A percentile compares a stretch with the other conserved stretches of the same genome.
Evolutionary conservation across 495 filamentous ascomycete genomes (phyloP).

Genomic region (Barbatosphaeria neglecta): DNA sequence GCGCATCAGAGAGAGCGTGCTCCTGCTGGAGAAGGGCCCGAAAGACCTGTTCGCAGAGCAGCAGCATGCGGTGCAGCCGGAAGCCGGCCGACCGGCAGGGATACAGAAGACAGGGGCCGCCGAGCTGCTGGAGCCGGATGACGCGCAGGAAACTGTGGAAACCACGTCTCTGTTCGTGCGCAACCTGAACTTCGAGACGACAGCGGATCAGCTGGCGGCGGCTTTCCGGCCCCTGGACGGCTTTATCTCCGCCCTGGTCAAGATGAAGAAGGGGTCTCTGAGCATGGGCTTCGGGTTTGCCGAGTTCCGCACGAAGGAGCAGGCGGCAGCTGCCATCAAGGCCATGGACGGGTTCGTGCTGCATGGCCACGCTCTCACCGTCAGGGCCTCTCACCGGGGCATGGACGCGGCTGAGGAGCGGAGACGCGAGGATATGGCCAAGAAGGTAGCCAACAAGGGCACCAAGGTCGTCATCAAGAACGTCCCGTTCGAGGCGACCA

Average conservation of each 20-base stretch:
- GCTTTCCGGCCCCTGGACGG: slow-evolving; percentile 72
- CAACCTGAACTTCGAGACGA: slow-evolving; percentile 90
- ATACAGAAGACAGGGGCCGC: slow-evolving; percentile 29
- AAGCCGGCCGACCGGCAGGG: slow-evolving; percentile 16
- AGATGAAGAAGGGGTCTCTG: slow-evolving; percentile 74
- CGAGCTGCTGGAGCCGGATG: slow-evolving; percentile 47
- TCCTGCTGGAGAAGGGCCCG: slow-evolving; percentile 91
- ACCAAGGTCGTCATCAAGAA: slow-evolving; percentile 99
- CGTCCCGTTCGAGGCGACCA: slow-evolving; percentile 86
- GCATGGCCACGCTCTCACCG: slow-evolving; percentile 70
- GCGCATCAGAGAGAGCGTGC: slow-evolving; percentile 77
- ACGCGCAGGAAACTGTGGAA: slow-evolving; percentile 38
- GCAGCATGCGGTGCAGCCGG: slow-evolving; percentile 10
- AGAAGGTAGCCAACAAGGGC: slow-evolving; percentile 56
- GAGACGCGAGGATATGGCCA: slow-evolving; percentile 65
- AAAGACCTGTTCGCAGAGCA: slow-evolving; percentile 59
- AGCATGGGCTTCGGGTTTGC: slow-evolving; percentile 97
- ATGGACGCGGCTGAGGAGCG: slow-evolving; percentile 78
- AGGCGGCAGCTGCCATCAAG: slow-evolving; percentile 65
- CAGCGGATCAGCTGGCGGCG: slow-evolving; percentile 56
- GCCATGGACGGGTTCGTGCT: slow-evolving; percentile 81
- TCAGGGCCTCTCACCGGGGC: slow-evolving; percentile 76
- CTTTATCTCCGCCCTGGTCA: slow-evolving; percentile 72
- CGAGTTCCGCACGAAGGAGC: slow-evolving; percentile 66
- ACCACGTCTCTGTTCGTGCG: slow-evolving; percentile 80